Evolutionary conservation across 148 eudicot genomes (phyloP).

Genomic region (Camellia lanceoleosa): DNA sequence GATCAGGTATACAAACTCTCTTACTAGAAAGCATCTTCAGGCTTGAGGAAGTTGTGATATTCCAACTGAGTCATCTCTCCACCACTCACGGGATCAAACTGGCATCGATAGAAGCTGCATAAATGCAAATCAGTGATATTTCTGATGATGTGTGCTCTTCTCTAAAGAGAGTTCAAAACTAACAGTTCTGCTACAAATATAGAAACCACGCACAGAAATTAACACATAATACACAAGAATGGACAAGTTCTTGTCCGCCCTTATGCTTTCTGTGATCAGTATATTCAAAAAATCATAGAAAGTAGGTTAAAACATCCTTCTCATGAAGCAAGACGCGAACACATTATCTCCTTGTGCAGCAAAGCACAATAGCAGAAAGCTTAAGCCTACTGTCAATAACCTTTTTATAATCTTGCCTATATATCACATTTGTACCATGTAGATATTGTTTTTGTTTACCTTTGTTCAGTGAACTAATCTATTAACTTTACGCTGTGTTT

Average conservation of each 20-base stretch:
- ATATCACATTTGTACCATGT: neutral
- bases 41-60: constrained; percentile 82
- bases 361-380: neutral
- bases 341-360: neutral
- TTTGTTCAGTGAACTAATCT: neutral
- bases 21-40: constrained; percentile 66
- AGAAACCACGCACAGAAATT: too few species aligned
- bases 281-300: neutral
- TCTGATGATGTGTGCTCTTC: neutral
- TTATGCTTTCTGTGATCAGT: too few species aligned
- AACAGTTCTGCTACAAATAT: too few species aligned
- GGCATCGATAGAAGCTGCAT: constrained; percentile 86
- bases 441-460: neutral
- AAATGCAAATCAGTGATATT: neutral
- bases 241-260: too few species aligned
- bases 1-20: neutral
- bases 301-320: neutral
- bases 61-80: constrained; percentile 97
- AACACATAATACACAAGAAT: too few species aligned
- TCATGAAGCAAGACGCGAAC: neutral
- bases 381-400: neutral
- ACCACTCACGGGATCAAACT: constrained; percentile 72
- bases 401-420: neutral
- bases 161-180: neutral
- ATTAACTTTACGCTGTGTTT: neutral